Evolutionary conservation across 768 basidiomycete species (phyloP).

Genomic region (Chlorophyllum brunneum): DNA sequence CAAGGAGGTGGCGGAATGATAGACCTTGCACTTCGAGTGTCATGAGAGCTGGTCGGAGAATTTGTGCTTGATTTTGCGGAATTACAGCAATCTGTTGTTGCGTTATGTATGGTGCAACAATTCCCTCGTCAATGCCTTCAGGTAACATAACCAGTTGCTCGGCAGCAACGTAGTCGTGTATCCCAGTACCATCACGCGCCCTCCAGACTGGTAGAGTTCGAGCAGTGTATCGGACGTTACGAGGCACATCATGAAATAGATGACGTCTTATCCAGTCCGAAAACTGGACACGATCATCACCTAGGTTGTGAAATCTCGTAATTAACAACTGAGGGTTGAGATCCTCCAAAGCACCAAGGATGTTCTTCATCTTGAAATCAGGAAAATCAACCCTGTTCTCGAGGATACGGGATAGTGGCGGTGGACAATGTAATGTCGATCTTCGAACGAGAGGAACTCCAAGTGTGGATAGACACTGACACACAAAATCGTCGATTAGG

Average conservation of each 20-base stretch:
- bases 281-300: not conserved
- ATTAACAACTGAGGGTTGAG: not conserved
- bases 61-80: not conserved
- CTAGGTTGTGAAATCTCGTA: not conserved
- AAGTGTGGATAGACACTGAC: not conserved
- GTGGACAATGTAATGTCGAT: not conserved
- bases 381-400: not conserved
- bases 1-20: not conserved
- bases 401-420: not conserved
- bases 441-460: not conserved
- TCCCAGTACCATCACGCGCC: not conserved
- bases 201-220: slow-evolving; percentile 29
- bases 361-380: not conserved
- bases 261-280: not conserved
- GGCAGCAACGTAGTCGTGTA: not conserved
- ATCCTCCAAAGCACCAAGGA: not conserved
- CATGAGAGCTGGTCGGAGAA: not conserved
- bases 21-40: not conserved
- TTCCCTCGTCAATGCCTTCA: not conserved
- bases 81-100: not conserved
- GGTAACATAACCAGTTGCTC: slow-evolving; percentile 7
- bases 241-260: not conserved
- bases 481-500: slow-evolving; percentile 14
- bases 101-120: not conserved
- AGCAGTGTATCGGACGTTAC: not conserved